Evolutionary conservation across 495 filamentous ascomycete species (phyloP).

Genomic region (Endocarpon pusillum): DNA sequence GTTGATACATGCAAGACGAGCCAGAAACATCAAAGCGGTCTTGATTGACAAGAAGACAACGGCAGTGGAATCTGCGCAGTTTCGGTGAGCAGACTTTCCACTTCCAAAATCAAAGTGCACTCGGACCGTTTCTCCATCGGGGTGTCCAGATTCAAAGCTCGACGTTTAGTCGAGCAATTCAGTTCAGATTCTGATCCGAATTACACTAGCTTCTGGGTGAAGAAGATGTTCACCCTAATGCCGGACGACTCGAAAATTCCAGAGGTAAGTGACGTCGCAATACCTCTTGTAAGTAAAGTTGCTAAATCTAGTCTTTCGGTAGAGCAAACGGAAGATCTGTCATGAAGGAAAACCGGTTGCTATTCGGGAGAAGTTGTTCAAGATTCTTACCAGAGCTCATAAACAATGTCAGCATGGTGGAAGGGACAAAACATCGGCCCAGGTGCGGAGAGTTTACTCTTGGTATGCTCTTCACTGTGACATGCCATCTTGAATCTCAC

Average conservation of each 20-base stretch:
- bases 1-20: constrained; percentile 35
- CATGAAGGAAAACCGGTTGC: constrained; percentile 44
- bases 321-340: constrained; percentile 32
- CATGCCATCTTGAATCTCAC: too few relatives aligned
- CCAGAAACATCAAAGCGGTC: constrained; percentile 36
- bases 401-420: constrained; percentile 41
- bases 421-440: constrained; percentile 41
- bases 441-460: constrained; percentile 38
- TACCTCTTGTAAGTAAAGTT: constrained; percentile 2
- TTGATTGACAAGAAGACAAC: constrained; percentile 38
- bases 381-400: constrained; percentile 38
- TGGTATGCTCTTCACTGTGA: too few relatives aligned
- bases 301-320: constrained; percentile 3
- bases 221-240: constrained; percentile 41
- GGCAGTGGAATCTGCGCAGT: constrained; percentile 40
- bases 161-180: not conserved
- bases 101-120: constrained; percentile 1
- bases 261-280: constrained; percentile 15
- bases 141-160: not conserved
- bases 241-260: constrained; percentile 19
- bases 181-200: not conserved
- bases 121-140: not conserved
- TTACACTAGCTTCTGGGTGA: constrained; percentile 36
- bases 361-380: constrained; percentile 39
- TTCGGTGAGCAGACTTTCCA: constrained; percentile 23